Percentiles rank a stretch among this genome's conserved stretches.
Conservation (phyloP, 805 yeast species). For the Zygosaccharomyces siamensis region DNA sequence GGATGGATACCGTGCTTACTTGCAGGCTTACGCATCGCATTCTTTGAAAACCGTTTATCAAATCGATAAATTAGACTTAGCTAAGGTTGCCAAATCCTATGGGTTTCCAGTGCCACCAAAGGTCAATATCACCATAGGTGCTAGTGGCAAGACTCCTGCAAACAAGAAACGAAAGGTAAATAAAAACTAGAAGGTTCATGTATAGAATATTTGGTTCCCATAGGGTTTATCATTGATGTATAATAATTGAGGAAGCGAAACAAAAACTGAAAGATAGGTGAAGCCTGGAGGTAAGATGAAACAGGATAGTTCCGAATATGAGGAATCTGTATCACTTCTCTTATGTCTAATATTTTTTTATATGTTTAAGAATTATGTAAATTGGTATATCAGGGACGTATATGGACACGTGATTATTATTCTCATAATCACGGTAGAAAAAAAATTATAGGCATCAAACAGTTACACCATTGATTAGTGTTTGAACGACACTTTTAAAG, state of each 20-base stretch:
- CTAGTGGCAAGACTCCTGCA: slow-evolving; percentile 64
- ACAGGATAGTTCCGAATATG: too few species aligned
- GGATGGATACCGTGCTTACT: slow-evolving; percentile 94
- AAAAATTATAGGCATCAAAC: background rate
- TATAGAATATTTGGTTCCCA: slow-evolving; percentile 1
- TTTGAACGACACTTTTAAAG: background rate
- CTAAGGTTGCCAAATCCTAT: slow-evolving; percentile 90
- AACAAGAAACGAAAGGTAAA: slow-evolving; percentile 25
- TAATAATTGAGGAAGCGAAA: background rate
- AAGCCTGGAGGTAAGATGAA: background rate
- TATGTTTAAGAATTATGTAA: too few species aligned
- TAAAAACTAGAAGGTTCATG: slow-evolving; percentile 11
- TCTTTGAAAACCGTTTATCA: slow-evolving; percentile 94
- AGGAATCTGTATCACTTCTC: too few species aligned
- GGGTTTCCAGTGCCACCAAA: slow-evolving; percentile 96
- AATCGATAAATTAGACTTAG: slow-evolving; percentile 89
- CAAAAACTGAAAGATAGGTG: background rate
- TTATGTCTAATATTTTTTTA: background rate
- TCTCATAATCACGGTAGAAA: background rate
- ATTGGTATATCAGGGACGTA: background rate
- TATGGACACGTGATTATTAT: background rate
- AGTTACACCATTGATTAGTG: background rate
- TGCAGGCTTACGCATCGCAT: slow-evolving; percentile 97
- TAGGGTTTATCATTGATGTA: background rate
- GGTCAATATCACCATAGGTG: slow-evolving; percentile 93